These are phyloP conservation scores for Cercophora sp. DNA, from an alignment of 495 filamentous ascomycete genomes.

Conservation along the genomic window DNA sequence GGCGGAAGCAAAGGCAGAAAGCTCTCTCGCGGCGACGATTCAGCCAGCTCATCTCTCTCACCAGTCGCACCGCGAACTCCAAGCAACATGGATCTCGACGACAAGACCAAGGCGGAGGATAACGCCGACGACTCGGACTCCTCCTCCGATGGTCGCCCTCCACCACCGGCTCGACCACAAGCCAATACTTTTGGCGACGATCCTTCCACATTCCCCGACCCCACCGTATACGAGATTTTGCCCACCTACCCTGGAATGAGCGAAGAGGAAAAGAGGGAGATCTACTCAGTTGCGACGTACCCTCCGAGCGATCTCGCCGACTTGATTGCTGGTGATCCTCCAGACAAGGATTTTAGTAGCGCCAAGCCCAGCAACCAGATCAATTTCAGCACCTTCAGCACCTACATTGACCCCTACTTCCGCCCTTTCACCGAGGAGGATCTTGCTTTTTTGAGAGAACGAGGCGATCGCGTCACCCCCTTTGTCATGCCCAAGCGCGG, in stretches of 20 bases:
- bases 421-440: slow-evolving; percentile 91
- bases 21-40: slow-evolving; percentile 48
- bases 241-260: slow-evolving; percentile 66
- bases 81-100: slow-evolving; percentile 47
- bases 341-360: slow-evolving; percentile 91
- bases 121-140: slow-evolving; percentile 56
- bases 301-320: slow-evolving; percentile 74
- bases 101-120: slow-evolving; percentile 45
- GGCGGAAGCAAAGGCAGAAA: slow-evolving; percentile 42
- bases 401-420: slow-evolving; percentile 86
- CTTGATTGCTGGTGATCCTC: slow-evolving; percentile 80
- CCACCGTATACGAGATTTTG: slow-evolving; percentile 90
- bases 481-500: slow-evolving; percentile 86
- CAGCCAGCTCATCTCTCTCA: slow-evolving; percentile 63
- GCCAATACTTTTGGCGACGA: slow-evolving; percentile 84
- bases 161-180: slow-evolving; percentile 68
- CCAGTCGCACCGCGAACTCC: slow-evolving; percentile 48
- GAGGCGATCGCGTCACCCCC: slow-evolving; percentile 74
- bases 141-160: slow-evolving; percentile 73
- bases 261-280: slow-evolving; percentile 75
- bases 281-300: slow-evolving; percentile 82
- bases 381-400: slow-evolving; percentile 80
- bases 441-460: slow-evolving; percentile 85
- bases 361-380: slow-evolving; percentile 93
- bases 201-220: slow-evolving; percentile 86